Evolutionary conservation across 805 yeast genomes (phyloP), one percentile per base, ranked within the genome.

Genomic region (Kodamaea kaohsiungensis): DNA sequence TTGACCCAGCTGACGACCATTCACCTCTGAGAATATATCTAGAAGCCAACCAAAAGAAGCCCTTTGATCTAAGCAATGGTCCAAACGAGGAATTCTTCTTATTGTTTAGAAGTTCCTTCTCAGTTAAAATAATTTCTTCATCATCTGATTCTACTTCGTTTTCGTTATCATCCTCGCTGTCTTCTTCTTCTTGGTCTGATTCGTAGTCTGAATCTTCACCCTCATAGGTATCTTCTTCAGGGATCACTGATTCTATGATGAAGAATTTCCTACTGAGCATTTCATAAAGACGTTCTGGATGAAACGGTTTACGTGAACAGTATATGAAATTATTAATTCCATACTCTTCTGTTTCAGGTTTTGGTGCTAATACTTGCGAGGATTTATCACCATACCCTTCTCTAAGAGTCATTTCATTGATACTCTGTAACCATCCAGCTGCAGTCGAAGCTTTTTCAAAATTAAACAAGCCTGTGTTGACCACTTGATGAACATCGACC

Each of bases 271-370:
- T 73, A 38, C 65, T 62, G 3, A 78, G 54, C 39, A 70, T 52
- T 13, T 70, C 61, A 49, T 75, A 71, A 6, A 77, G 60, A 47
- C 79, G 66, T 53, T 70, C 73, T 9, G 81, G 82, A 58, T 78
- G 81, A 58, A 78, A 78, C 18, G 82, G 81, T 43, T 64, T 69
- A 48, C 78, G 64, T 2, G 78, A 65, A 35, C 61, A 58, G 60
- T 77, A 78, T 13, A 78, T 69, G 57, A 77, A 78, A 53, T 72
- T 73, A 58, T 69, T 74, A 35, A 78, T 76, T 38, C 79, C 79
- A 59, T 77, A 78, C 56, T 77, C 80, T 53, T 74, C 79, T 3
- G 79, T 75, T 59, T 76, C 80, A 2, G 79, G 79, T 54, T 74
- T 76, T 18, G 79, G 79, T 0, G 79, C 65, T 48, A 65, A 56